phyloP scores from a whole-genome alignment of 179 eudicot genomes.

The Patellifolia procumbens region DNA sequence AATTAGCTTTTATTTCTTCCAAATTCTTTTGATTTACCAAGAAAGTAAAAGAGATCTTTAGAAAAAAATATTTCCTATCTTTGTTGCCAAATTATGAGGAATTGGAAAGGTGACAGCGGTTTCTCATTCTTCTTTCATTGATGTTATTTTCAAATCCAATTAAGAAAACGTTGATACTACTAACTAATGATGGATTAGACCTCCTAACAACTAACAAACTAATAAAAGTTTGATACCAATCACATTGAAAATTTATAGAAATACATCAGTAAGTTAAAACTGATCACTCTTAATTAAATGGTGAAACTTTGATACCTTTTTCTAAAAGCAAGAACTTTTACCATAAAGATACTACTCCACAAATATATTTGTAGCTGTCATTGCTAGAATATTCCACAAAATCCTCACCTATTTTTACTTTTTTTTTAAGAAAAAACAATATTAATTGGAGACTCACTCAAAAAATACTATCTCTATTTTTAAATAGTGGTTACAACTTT shows the following conservation, averaged over 20 bases:
- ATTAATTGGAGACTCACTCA: no score
- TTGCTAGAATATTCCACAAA: no score
- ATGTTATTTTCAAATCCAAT: not conserved
- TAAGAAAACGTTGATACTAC: not conserved
- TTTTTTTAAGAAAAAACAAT: no score
- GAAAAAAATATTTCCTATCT: not conserved
- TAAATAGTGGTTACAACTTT: no score
- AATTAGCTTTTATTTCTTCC: not conserved
- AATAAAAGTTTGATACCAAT: not conserved
- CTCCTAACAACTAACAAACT: not conserved
- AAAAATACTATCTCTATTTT: no score
- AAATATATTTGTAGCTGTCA: no score
- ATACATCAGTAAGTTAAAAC: not conserved
- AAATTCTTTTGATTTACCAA: not conserved
- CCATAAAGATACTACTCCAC: no score
- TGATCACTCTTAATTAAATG: not conserved
- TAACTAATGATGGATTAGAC: constrained; percentile 10
- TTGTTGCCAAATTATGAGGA: not conserved
- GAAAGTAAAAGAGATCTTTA: not conserved
- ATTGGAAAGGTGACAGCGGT: not conserved
- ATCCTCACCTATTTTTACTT: no score
- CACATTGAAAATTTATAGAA: not conserved
- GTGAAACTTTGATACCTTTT: not conserved
- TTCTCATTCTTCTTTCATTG: not conserved
- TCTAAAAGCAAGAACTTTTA: not conserved